A percentile compares a stretch with the other conserved stretches of the same genome.
phyloP scores from a whole-genome alignment of 768 basidiomycete species.

The Chalciporus pseudorubinellus region DNA sequence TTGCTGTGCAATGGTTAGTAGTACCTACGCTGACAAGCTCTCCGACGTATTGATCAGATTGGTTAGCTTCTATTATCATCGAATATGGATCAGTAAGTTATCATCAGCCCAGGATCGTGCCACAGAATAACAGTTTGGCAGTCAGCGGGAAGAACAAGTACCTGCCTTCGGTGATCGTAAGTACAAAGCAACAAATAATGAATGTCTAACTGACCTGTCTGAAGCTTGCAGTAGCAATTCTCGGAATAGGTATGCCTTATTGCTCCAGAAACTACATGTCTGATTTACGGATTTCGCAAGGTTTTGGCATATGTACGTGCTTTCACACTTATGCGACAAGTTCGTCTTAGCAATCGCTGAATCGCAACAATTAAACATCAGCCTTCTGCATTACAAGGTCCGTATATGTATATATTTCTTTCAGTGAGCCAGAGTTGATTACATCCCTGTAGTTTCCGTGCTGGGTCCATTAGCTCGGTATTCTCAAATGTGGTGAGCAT shows the following conservation, averaged over 20 bases:
- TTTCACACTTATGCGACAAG: not conserved
- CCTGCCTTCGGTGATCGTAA: constrained; percentile 8
- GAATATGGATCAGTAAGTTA: constrained; percentile 18
- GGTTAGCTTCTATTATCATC: constrained; percentile 15
- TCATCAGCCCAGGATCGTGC: not conserved
- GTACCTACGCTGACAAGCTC: not conserved
- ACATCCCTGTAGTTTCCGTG: constrained; percentile 1
- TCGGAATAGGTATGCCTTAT: constrained; percentile 1
- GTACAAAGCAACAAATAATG: not conserved
- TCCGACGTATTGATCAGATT: not conserved
- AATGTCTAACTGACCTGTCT: not conserved
- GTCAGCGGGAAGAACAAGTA: constrained; percentile 13
- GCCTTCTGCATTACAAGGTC: constrained; percentile 3
- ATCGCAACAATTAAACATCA: no score
- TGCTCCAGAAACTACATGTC: not conserved
- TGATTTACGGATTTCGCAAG: constrained; percentile 1
- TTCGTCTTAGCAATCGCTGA: not conserved
- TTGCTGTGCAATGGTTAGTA: constrained; percentile 14
- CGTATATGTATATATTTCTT: not conserved
- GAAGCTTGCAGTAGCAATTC: not conserved
- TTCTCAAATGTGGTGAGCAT: constrained; percentile 7
- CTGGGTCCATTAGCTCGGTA: constrained; percentile 2
- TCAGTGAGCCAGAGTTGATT: not conserved
- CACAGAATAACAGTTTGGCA: not conserved
- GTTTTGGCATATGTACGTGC: constrained; percentile 5